These are phyloP conservation scores for Naganishia randhawae DNA, from an alignment of 768 basidiomycete genomes.

Conservation along the genomic window DNA sequence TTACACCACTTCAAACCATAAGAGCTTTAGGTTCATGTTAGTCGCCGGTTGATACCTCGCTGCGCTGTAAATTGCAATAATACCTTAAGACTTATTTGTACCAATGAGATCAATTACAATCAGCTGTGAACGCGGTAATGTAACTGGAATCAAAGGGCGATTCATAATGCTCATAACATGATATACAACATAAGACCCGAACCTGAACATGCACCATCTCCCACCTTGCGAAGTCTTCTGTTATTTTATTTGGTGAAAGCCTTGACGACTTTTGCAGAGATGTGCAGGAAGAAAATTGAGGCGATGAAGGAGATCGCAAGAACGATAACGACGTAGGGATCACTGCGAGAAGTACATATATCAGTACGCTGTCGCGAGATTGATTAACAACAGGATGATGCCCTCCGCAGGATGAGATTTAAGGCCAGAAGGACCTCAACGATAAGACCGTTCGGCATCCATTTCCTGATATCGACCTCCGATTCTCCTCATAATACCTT, in stretches of 20 bases:
- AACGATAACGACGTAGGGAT: conserved; percentile 94
- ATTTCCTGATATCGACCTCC: too few species aligned
- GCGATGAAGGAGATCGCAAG: conserved; percentile 94
- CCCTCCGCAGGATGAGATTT: not conserved
- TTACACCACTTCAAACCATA: not conserved
- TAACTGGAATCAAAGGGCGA: too few species aligned
- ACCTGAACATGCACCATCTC: not conserved
- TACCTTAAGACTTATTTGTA: not conserved
- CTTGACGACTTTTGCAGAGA: conserved; percentile 88
- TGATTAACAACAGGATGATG: not conserved
- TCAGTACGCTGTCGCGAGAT: not conserved
- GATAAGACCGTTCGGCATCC: too few species aligned
- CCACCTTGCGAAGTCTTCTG: not conserved
- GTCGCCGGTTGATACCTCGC: not conserved
- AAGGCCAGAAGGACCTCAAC: too few species aligned
- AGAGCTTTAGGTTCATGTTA: not conserved
- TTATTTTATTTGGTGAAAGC: conserved; percentile 60
- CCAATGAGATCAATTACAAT: not conserved
- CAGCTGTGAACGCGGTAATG: too few species aligned
- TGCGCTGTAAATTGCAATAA: not conserved
- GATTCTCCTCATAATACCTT: not conserved
- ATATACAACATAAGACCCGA: conserved; percentile 11
- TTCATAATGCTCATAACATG: conserved; percentile 8
- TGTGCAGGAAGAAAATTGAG: conserved; percentile 97
- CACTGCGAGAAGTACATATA: conserved; percentile 56